Base-by-base conservation (phyloP, 805 yeast species). In the Saccharomycopsis fodiens region DNA sequence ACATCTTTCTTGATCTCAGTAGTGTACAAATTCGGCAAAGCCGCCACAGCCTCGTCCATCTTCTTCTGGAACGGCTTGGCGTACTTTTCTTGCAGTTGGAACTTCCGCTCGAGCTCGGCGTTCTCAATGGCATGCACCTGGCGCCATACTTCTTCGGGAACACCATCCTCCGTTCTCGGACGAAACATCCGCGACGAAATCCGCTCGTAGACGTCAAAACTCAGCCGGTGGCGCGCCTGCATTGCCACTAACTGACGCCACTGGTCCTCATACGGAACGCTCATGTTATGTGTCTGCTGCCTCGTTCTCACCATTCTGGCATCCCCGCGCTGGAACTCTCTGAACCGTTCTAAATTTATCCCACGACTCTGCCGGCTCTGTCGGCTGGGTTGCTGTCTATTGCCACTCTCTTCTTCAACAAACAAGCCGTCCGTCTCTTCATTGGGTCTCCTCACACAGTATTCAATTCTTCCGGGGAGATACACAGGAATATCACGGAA, bases 1-100 rank as follows among this genome's bases (percentile, higher is more conserved):
- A 65, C 64, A n/a, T 52, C 59, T 13, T 60, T 57, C 0, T 65
- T 59, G 23, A 69, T 58, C 12, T 50, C 42, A n/a, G 45, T 48
- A 13, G 60, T 57, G 44, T 60, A 63, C 2, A 57, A 59, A 17
- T 56, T 56, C 3, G 66, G 64, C 40, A 63, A 41, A 1, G 44
- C 34, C 17, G 42, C 45, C 2, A 66, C 59, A 23, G 41, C 46
- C 13, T 53, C 43, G 17, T 53, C 42, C 15, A 58, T 53, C 13
- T 44, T 52, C 12, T 57, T 56, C 37, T 60, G 58, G 44, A 54
- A 56, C n/a, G 54, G 41, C 48, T 56, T 54, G 17, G 64, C 45
- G 34, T 42, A 40, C 4, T 37, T 38, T 20, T 45, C 29, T 19
- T 51, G 54, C 21, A 16, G 17, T 6, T 42, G 31, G 21, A 44